These are phyloP conservation scores for Leptographium wingfieldii DNA, from an alignment of 2,329 filamentous ascomycete species.

Conservation along the genomic window DNA sequence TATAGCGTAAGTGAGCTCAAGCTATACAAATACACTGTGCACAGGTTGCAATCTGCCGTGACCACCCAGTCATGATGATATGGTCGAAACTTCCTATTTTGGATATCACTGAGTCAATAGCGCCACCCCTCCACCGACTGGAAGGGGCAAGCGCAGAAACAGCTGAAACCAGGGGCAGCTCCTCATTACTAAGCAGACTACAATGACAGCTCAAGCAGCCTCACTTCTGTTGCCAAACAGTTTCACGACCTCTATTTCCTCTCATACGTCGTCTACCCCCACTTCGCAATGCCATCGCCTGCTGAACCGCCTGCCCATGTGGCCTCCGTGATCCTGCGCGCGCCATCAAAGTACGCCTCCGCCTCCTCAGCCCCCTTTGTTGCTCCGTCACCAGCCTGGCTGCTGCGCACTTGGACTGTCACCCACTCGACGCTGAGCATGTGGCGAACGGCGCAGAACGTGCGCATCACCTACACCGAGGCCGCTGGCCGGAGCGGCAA, in stretches of 20 bases:
- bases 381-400: slow-evolving; percentile 42
- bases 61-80: too few species aligned
- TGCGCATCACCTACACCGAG: slow-evolving; percentile 59
- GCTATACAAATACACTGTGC: too few species aligned
- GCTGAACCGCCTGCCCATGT: not conserved
- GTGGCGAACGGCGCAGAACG: slow-evolving; percentile 72
- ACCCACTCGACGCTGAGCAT: slow-evolving; percentile 66
- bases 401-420: slow-evolving; percentile 57
- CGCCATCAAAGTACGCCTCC: slow-evolving; percentile 36
- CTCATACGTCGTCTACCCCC: not conserved
- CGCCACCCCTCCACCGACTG: not conserved
- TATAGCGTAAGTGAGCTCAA: too few species aligned
- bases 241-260: too few species aligned
- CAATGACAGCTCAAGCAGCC: too few species aligned
- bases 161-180: not conserved
- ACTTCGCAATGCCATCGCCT: not conserved
- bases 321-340: slow-evolving; percentile 22
- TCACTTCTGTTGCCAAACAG: too few species aligned
- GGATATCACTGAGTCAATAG: not conserved
- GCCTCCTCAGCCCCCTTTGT: slow-evolving; percentile 19
- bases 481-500: slow-evolving; percentile 21
- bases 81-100: too few species aligned
- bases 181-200: too few species aligned
- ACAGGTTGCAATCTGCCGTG: too few species aligned
- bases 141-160: too few species aligned